Evolutionary conservation across 1,284 basidiomycete species (phyloP).

Genomic region (Ustilago esculenta): DNA sequence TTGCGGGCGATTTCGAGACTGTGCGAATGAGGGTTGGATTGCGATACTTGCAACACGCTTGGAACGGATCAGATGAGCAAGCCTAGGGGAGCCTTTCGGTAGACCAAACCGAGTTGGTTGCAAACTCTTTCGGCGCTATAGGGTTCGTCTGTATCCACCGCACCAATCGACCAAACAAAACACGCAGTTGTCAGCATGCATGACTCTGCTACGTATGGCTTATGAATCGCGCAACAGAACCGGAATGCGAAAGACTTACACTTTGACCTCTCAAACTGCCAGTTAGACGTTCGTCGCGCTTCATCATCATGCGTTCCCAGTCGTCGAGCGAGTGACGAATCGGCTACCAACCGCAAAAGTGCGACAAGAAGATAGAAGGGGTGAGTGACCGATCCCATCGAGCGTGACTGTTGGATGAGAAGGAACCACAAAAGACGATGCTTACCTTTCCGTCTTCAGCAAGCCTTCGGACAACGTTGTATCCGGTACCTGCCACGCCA

Average conservation of each 20-base stretch:
- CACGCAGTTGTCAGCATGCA: too few species aligned
- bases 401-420: too few species aligned
- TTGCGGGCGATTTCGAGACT: background rate
- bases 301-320: constrained; percentile 67
- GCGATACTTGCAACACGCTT: background rate
- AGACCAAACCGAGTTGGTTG: constrained; percentile 63
- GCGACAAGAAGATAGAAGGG: background rate
- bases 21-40: background rate
- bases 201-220: too few species aligned
- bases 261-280: constrained; percentile 63
- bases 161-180: too few species aligned
- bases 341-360: constrained; percentile 37
- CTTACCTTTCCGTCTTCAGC: constrained; percentile 66
- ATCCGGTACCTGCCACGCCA: constrained; percentile 65
- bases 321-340: constrained; percentile 64
- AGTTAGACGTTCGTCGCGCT: constrained; percentile 63
- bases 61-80: too few species aligned
- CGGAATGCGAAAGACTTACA: constrained; percentile 52
- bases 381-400: too few species aligned
- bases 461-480: constrained; percentile 56
- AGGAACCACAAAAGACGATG: background rate
- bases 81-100: constrained; percentile 53
- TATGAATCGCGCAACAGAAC: too few species aligned
- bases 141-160: constrained; percentile 59
- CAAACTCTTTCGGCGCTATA: constrained; percentile 60